Conservation (phyloP, 2,329 filamentous ascomycete genomes). For the Didymella exigua region DNA sequence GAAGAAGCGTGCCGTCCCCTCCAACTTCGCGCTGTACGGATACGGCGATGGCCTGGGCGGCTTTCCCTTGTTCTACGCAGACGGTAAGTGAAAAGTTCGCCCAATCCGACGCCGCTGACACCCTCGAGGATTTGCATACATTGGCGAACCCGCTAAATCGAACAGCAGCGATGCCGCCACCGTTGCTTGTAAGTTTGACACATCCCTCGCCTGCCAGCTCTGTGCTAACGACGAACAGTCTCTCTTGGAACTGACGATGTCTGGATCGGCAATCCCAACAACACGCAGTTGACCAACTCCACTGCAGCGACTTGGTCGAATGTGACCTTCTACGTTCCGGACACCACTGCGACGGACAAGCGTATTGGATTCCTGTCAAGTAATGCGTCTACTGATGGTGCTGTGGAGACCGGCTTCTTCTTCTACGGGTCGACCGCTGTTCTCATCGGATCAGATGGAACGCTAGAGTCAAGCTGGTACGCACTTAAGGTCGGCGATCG, state of each 20-base stretch:
- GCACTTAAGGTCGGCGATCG: slow-evolving; percentile 17
- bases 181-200: slow-evolving; percentile 22
- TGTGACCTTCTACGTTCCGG: slow-evolving; percentile 26
- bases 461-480: slow-evolving; percentile 23
- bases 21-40: slow-evolving; percentile 22
- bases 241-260: slow-evolving; percentile 5
- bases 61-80: slow-evolving; percentile 25
- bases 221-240: slow-evolving; percentile 12
- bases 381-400: slow-evolving; percentile 1
- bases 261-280: slow-evolving; percentile 26
- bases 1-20: slow-evolving; percentile 17
- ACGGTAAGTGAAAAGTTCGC: slow-evolving; percentile 14
- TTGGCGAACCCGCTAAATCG: slow-evolving; percentile 19
- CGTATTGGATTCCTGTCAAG: slow-evolving; percentile 25
- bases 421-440: slow-evolving; percentile 31
- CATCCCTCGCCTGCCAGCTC: background rate
- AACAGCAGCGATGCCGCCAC: slow-evolving; percentile 26
- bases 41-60: slow-evolving; percentile 27
- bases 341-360: slow-evolving; percentile 5
- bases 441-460: slow-evolving; percentile 13
- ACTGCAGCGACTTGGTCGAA: slow-evolving; percentile 23
- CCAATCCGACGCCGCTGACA: slow-evolving; percentile 1
- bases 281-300: slow-evolving; percentile 10
- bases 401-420: slow-evolving; percentile 20
- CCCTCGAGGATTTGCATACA: slow-evolving; percentile 24